Evolutionary conservation across 2,329 filamentous ascomycete genomes (phyloP).

Genomic region (Fusarium nisikadoi): DNA sequence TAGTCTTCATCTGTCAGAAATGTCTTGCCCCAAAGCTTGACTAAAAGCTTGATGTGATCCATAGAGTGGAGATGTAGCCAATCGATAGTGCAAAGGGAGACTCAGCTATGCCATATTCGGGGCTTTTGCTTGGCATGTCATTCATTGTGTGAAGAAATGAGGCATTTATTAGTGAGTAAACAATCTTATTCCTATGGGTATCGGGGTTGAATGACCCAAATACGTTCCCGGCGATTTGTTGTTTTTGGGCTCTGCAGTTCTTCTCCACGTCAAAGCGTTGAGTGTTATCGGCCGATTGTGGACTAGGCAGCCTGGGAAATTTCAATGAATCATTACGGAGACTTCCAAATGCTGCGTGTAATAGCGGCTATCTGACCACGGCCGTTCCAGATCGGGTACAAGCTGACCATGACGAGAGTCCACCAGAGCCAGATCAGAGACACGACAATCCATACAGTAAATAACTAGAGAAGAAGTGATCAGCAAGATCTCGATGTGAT

Average conservation of each 20-base stretch:
- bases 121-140: background rate
- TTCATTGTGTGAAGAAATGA: background rate
- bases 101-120: background rate
- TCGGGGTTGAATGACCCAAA: background rate
- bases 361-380: background rate
- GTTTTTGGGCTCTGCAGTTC: rapidly evolving
- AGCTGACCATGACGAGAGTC: background rate
- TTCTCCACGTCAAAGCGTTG: background rate
- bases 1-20: background rate
- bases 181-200: background rate
- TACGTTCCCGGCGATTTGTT: background rate
- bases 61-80: background rate
- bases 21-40: background rate
- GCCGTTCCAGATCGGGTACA: background rate
- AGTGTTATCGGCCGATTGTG: background rate
- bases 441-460: background rate
- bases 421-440: constrained; percentile 2
- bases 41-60: background rate
- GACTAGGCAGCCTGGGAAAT: background rate
- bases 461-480: background rate
- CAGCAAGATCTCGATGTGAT: background rate
- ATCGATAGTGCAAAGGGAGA: background rate
- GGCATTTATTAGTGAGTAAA: background rate
- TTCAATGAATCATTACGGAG: background rate
- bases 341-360: background rate